Conservation (phyloP, 805 yeast genomes). For the Saccharomycopsis vini region DNA sequence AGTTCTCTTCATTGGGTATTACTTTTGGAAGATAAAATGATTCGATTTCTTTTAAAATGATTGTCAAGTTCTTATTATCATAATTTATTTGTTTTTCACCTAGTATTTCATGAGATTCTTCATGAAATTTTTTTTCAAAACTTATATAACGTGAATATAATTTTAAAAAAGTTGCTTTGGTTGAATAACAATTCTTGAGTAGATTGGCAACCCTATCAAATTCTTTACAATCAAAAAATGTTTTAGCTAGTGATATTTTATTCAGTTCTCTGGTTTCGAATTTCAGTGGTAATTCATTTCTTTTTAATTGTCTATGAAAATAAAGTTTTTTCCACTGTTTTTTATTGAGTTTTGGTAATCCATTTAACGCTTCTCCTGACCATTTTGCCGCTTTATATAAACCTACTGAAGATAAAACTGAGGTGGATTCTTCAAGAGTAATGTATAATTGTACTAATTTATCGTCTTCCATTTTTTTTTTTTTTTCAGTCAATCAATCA, state of each 20-base stretch:
- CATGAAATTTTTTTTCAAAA: slow-evolving; percentile 69
- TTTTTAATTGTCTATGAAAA: not conserved
- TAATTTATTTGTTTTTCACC: slow-evolving; percentile 29
- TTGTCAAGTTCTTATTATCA: slow-evolving; percentile 25
- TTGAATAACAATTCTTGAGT: slow-evolving; percentile 42
- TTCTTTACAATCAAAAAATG: slow-evolving; percentile 76
- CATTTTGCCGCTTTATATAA: slow-evolving; percentile 47
- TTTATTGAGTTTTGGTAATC: slow-evolving; percentile 32
- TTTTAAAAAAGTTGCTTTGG: slow-evolving; percentile 50
- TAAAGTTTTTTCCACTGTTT: slow-evolving; percentile 17
- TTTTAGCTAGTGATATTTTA: slow-evolving; percentile 50
- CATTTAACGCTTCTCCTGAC: slow-evolving; percentile 74
- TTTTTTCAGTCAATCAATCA: too few relatives aligned
- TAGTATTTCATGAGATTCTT: slow-evolving; percentile 61
- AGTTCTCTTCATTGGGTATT: too few relatives aligned
- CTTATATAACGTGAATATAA: slow-evolving; percentile 63
- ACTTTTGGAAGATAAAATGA: slow-evolving; percentile 10
- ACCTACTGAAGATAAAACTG: slow-evolving; percentile 8
- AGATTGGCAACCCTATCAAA: slow-evolving; percentile 66
- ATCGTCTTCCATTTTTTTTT: slow-evolving; percentile 10
- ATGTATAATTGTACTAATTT: slow-evolving; percentile 7
- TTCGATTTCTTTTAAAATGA: slow-evolving; percentile 35
- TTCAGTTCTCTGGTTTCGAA: slow-evolving; percentile 30
- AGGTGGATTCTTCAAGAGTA: slow-evolving; percentile 11
- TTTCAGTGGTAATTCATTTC: slow-evolving; percentile 10